Evolutionary conservation across 345 rosid genomes (phyloP).

Genomic region (Rhodamnia argentea): DNA sequence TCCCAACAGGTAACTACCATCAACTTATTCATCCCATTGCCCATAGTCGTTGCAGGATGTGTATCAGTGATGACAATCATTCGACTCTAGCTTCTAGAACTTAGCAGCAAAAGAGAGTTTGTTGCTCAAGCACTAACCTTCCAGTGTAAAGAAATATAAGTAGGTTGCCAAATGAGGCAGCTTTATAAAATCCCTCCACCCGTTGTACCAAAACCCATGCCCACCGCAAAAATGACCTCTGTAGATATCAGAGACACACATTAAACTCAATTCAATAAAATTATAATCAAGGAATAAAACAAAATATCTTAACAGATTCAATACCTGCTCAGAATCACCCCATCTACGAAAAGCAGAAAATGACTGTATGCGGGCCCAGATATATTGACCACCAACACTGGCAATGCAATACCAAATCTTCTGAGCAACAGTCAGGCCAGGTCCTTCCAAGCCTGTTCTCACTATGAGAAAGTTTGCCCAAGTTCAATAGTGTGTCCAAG

Average conservation of each 20-base stretch:
- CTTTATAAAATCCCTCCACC: slow-evolving; percentile 80
- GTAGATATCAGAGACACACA: slow-evolving; percentile 5
- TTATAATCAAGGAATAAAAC: neutral
- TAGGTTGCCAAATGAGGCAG: slow-evolving; percentile 84
- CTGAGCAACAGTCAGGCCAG: slow-evolving; percentile 76
- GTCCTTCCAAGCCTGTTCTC: slow-evolving; percentile 94
- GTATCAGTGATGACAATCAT: neutral
- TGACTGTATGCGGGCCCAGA: slow-evolving; percentile 82
- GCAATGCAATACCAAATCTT: slow-evolving; percentile 90
- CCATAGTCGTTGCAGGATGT: neutral
- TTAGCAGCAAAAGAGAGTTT: neutral
- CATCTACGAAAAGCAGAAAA: slow-evolving; percentile 97
- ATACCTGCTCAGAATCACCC: slow-evolving; percentile 94
- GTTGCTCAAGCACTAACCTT: slow-evolving; percentile 31
- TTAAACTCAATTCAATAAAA: neutral
- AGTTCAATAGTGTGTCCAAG: slow-evolving; percentile 1
- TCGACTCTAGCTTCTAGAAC: neutral
- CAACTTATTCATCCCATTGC: neutral
- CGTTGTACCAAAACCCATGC: slow-evolving; percentile 73
- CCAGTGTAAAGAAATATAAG: slow-evolving; percentile 86
- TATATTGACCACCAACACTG: slow-evolving; percentile 89
- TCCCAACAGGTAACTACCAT: neutral
- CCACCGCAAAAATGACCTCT: slow-evolving; percentile 84
- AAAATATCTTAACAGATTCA: neutral
- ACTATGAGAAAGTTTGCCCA: slow-evolving; percentile 19